Conservation (phyloP, 495 filamentous ascomycete species). For the Diplogelasinospora grovesii region DNA sequence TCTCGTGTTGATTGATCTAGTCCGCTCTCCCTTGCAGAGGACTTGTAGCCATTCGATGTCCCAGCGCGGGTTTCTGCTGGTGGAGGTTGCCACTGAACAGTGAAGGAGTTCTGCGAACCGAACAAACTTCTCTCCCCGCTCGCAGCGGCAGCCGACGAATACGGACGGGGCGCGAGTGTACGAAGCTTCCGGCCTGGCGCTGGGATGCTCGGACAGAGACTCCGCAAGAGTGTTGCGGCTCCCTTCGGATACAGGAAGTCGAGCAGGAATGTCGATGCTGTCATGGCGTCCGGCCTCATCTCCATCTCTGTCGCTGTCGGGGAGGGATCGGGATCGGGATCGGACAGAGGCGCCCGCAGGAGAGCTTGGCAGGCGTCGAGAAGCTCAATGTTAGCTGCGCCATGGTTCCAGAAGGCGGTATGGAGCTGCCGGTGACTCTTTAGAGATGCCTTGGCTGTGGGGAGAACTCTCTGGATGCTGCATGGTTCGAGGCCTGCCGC, state of each 20-base stretch:
- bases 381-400: slow-evolving; percentile 50
- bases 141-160: slow-evolving; percentile 11
- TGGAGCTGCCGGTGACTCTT: slow-evolving; percentile 55
- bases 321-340: slow-evolving; percentile 3
- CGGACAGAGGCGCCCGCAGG: slow-evolving; percentile 15
- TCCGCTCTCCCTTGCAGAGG: too few species aligned
- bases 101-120: too few species aligned
- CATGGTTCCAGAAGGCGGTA: slow-evolving; percentile 62
- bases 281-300: slow-evolving; percentile 21
- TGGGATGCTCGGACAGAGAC: slow-evolving; percentile 17
- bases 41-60: too few species aligned
- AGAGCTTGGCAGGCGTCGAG: slow-evolving; percentile 39
- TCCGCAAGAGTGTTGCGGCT: slow-evolving; percentile 42
- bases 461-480: slow-evolving; percentile 57
- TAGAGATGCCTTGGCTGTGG: slow-evolving; percentile 39
- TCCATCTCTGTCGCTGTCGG: slow-evolving; percentile 11
- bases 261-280: slow-evolving; percentile 41
- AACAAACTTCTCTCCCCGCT: too few species aligned
- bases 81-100: too few species aligned
- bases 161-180: slow-evolving; percentile 9
- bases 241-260: slow-evolving; percentile 59
- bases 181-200: slow-evolving; percentile 6
- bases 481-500: slow-evolving; percentile 71
- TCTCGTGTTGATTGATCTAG: too few species aligned
- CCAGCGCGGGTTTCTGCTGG: too few species aligned